Evolutionary conservation across 768 basidiomycete genomes (phyloP).

Genomic region (Leccinum longicurvipes): DNA sequence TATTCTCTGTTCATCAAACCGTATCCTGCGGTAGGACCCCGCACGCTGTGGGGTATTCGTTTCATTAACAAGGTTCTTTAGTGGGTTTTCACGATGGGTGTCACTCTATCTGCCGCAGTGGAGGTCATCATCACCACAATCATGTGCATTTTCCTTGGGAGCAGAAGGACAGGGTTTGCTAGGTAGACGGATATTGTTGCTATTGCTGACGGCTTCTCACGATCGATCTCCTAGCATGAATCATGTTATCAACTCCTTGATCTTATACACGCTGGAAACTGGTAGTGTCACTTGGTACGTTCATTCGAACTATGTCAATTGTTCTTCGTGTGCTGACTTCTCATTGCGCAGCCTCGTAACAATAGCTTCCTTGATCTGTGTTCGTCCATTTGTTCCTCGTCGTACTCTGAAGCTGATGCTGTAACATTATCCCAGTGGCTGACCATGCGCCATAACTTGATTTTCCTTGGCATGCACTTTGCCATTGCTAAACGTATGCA

Average conservation of each 20-base stretch:
- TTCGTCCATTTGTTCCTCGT: constrained; percentile 8
- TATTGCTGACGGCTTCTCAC: neutral
- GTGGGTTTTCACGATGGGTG: constrained; percentile 32
- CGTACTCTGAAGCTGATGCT: neutral
- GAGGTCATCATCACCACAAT: constrained; percentile 30
- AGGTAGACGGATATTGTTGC: constrained; percentile 11
- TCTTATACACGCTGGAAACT: constrained; percentile 52
- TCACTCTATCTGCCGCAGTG: constrained; percentile 33
- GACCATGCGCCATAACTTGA: constrained; percentile 33
- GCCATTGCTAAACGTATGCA: constrained; percentile 32
- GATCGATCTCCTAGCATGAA: constrained; percentile 36
- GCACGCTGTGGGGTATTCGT: neutral
- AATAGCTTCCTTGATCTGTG: constrained; percentile 32
- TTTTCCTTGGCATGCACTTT: constrained; percentile 36
- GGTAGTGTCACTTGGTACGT: constrained; percentile 45
- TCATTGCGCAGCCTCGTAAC: constrained; percentile 25
- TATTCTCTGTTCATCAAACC: constrained; percentile 32
- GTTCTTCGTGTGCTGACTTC: neutral
- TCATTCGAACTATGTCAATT: no score
- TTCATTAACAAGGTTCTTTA: constrained; percentile 2
- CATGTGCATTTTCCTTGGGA: constrained; percentile 33
- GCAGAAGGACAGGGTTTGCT: constrained; percentile 30
- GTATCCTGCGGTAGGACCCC: constrained; percentile 24
- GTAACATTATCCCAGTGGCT: constrained; percentile 20
- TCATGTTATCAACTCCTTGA: constrained; percentile 45